Percentiles rank a stretch among this genome's conserved stretches.
phyloP scores from a whole-genome alignment of 2,329 filamentous ascomycete species.

The Colletotrichum siamense region DNA sequence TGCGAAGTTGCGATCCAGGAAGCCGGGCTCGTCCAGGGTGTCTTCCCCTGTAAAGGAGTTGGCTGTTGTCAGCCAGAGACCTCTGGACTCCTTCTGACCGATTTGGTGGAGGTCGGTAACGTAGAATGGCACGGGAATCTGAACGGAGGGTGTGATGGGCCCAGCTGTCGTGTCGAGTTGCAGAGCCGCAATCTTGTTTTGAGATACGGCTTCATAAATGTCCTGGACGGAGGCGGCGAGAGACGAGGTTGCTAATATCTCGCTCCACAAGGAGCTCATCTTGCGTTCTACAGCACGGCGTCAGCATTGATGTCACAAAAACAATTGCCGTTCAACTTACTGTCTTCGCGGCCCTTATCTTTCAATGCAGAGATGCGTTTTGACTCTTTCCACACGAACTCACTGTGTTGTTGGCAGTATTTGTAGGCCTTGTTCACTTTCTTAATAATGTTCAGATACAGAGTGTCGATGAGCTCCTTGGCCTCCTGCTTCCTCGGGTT shows the following conservation, averaged over 20 bases:
- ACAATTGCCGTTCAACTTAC: conserved; percentile 38
- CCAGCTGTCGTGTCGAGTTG: conserved; percentile 71
- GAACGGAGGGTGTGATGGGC: conserved; percentile 65
- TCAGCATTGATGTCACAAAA: conserved; percentile 11
- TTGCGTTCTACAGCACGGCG: conserved; percentile 48
- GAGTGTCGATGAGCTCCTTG: conserved; percentile 72
- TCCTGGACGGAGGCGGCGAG: conserved; percentile 84
- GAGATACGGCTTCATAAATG: conserved; percentile 80
- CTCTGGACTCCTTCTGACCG: conserved; percentile 72
- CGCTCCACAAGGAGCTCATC: conserved; percentile 72
- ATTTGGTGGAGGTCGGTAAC: conserved; percentile 75
- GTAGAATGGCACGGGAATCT: conserved; percentile 71
- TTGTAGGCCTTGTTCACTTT: conserved; percentile 93
- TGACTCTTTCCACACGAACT: conserved; percentile 92
- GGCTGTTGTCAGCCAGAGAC: conserved; percentile 87
- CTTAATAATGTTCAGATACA: conserved; percentile 89
- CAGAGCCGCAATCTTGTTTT: conserved; percentile 85
- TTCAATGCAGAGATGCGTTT: conserved; percentile 83
- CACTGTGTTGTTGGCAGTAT: conserved; percentile 86
- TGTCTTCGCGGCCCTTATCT: conserved; percentile 78
- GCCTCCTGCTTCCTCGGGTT: conserved; percentile 81
- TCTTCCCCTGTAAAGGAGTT: conserved; percentile 77
- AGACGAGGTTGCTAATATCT: conserved; percentile 75
- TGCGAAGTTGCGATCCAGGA: conserved; percentile 85
- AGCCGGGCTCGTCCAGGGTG: conserved; percentile 67